Evolutionary conservation across 345 rosid genomes (phyloP), one percentile per base, ranked within the genome.

Genomic region (Populus simonii): DNA sequence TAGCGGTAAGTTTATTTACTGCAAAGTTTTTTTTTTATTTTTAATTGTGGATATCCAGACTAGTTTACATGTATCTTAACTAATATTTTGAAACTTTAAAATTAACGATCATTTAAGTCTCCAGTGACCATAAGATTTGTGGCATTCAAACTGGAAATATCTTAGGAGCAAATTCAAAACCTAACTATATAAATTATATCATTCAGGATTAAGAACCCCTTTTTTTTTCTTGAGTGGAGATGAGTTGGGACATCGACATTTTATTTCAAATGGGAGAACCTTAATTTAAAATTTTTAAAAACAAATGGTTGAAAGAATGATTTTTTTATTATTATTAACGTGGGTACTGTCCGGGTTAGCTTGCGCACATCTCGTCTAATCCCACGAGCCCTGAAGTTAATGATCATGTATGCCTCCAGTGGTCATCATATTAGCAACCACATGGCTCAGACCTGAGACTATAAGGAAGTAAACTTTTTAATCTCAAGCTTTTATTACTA

Each of bases 1-100:
- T 91, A 92, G 77, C 93, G 86, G 99, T 95, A 85, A 86, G 89
- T 79, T 31, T 49, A 75, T 55, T 22, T 5, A 22, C 70, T 18
- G 25, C 33, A 29, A 13, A 27, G 27, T 0, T 27, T 27, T 27
- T 27, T 27, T 27, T 27, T 25, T 0, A 25, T 27, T 27, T 27
- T 25, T 25, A 27, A 27, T 27, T 27, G 1, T 27, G 27, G 1
- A 1, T 27, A 27, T 27, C 1, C 27, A 27, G 27, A 1, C 27
- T 1, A 27, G 1, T 27, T 27, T 27, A 27, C 1, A 27, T 27
- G 1, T 1, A 27, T 27, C 1, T 27, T 27, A 1, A 27, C 1
- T 27, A 27, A 1, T 27, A 27, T 27, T 27, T 27, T 27, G 1
- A 1, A 1, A 31, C 0, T 31, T 31, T 31, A 31, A 31, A 31